Evolutionary conservation across 305 asterid genomes (phyloP).

Genomic region (Striga hermonthica): DNA sequence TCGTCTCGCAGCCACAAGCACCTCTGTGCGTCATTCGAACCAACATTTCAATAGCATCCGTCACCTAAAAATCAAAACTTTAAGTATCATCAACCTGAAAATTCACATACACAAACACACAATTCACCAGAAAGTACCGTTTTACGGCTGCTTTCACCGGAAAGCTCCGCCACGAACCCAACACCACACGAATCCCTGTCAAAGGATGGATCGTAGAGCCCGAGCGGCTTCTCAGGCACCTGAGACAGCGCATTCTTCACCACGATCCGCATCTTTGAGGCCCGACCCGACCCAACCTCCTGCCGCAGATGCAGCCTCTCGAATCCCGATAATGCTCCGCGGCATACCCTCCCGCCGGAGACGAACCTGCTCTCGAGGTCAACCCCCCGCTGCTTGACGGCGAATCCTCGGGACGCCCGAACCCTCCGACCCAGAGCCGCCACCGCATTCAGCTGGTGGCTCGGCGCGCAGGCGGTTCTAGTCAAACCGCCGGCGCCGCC

Average conservation of each 20-base stretch:
- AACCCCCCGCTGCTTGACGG: conserved; percentile 38
- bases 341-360: conserved; percentile 41
- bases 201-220: conserved; percentile 83
- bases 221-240: conserved; percentile 95
- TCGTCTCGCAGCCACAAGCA: conserved; percentile 97
- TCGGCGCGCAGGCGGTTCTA: conserved; percentile 49
- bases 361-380: conserved; percentile 46
- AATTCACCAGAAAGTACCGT: conserved; percentile 50
- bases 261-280: conserved; percentile 55
- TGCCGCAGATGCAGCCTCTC: conserved; percentile 58
- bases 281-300: conserved; percentile 52
- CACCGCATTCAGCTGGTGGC: conserved; percentile 75
- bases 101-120: neutral
- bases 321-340: conserved; percentile 41
- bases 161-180: conserved; percentile 96
- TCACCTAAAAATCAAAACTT: conserved; percentile 51
- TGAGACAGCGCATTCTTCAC: conserved; percentile 68
- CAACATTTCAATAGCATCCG: conserved; percentile 96
- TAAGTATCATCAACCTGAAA: conserved; percentile 9
- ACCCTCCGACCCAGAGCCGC: conserved; percentile 53
- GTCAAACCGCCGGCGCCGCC: conserved; percentile 41
- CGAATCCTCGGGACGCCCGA: conserved; percentile 38
- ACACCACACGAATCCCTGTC: conserved; percentile 99
- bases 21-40: conserved; percentile 97
- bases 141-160: conserved; percentile 91